Evolutionary conservation across 2,329 filamentous ascomycete species (phyloP).

Genomic region (Phaeosphaeria sp.): DNA sequence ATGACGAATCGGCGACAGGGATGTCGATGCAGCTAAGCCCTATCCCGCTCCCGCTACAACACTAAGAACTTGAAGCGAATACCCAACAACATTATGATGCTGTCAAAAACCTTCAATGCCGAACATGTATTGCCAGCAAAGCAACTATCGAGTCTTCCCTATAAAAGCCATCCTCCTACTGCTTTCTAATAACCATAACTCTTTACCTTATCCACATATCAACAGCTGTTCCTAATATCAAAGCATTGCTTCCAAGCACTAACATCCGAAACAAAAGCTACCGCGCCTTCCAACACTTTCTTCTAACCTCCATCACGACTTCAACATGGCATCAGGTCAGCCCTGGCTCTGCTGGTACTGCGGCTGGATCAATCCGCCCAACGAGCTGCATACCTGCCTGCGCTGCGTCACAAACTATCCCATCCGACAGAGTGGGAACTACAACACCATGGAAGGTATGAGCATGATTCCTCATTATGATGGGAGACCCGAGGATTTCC

Average conservation of each 20-base stretch:
- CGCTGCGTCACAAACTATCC: too few species aligned
- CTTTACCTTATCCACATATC: too few species aligned
- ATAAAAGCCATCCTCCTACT: neutral
- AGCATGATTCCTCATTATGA: neutral
- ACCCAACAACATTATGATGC: neutral
- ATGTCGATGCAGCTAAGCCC: constrained; percentile 1
- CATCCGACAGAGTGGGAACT: too few species aligned
- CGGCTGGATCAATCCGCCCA: too few species aligned
- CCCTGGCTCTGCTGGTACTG: too few species aligned
- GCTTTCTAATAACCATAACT: too few species aligned
- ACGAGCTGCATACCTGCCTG: too few species aligned
- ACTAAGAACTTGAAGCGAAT: neutral
- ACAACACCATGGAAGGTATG: neutral
- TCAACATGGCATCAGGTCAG: neutral
- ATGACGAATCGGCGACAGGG: constrained; percentile 35
- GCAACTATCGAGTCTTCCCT: neutral
- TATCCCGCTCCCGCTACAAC: neutral
- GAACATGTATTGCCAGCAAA: neutral
- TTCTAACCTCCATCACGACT: neutral
- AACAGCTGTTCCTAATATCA: too few species aligned
- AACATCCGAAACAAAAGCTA: neutral
- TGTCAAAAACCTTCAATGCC: neutral
- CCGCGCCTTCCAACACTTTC: neutral
- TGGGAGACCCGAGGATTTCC: neutral
- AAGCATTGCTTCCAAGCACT: too few species aligned